phyloP scores from a whole-genome alignment of 2,329 filamentous ascomycete genomes.

The Beauveria sp. region DNA sequence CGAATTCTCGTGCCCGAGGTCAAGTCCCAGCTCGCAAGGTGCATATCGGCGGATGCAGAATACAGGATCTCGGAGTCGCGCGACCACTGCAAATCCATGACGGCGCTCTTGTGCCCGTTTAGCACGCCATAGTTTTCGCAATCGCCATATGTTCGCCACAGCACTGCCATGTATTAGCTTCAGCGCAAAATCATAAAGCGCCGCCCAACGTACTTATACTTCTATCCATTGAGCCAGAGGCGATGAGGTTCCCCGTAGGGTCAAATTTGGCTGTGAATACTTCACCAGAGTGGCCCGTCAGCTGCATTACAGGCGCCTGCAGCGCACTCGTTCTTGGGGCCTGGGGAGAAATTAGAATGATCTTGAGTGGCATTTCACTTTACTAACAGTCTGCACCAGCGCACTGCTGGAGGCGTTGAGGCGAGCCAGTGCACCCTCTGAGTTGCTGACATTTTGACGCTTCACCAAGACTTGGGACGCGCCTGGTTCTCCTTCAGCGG shows the following conservation, averaged over 20 bases:
- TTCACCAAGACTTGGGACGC: constrained; percentile 80
- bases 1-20: constrained; percentile 89
- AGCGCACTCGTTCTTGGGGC: constrained; percentile 72
- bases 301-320: constrained; percentile 88
- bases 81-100: constrained; percentile 93
- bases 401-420: constrained; percentile 43
- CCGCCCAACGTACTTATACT: constrained; percentile 60
- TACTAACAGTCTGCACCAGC: constrained; percentile 44
- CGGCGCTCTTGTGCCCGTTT: constrained; percentile 80
- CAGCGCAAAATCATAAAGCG: not conserved
- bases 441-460: constrained; percentile 62
- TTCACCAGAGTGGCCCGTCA: constrained; percentile 76
- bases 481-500: constrained; percentile 76
- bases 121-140: constrained; percentile 92
- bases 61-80: constrained; percentile 87
- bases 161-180: constrained; percentile 46
- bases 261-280: constrained; percentile 89
- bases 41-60: constrained; percentile 88
- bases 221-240: constrained; percentile 92
- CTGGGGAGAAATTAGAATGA: constrained; percentile 36
- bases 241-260: constrained; percentile 77
- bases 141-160: constrained; percentile 88
- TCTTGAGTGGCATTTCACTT: not conserved
- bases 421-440: constrained; percentile 40
- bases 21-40: constrained; percentile 89